Base-by-base conservation (phyloP, 73 alveolate species). In the Paramecium primaurelia region DNA sequence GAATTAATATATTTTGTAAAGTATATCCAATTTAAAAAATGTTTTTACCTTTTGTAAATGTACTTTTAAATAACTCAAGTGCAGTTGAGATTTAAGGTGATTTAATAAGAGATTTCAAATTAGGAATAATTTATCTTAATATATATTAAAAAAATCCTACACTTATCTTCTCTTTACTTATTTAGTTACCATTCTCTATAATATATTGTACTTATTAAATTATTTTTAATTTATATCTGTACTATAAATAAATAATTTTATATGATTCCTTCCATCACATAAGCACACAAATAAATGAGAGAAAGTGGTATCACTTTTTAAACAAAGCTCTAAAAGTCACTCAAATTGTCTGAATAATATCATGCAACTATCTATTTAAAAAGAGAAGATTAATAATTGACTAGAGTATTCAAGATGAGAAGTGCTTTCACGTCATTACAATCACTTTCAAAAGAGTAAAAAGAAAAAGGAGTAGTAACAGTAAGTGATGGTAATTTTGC, bases 401-500 rank as follows among this genome's bases (percentile, higher is more conserved):
- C 77, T 0, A 54, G 88, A 44, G 69, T 77, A 30, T 86, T 86
- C 58, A 86, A 86, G 45, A 86, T 86, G 80, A 51, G 93, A 26
- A 58, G 93, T 59, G 69, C 77, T 3, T 87, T 60, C 40, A 64
- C 64, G 10, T 59, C 60, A n/a, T 32, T 87, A 14, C 26, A 22
- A 9, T 32, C 44, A 26, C 58, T 86, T 42, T 30, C 77, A 18
- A 59, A 58, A n/a, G 86, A 86, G 28, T 71, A 86, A 60, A 86
- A 59, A 60, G 84, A 58, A 38, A 86, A 86, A 4, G 93, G 93
- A 18, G 36, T 71, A 20, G 93, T 86, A 36, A 86, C 93, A 18
- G 87, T 77, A 18, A 60, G 88, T 34, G 93, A 86, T 86, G 93
- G 93, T 59, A 86, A 86, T 38, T 86, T 86, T 59, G 93, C 93